Percentiles rank a stretch among this genome's conserved stretches.
Evolutionary conservation across 768 basidiomycete species (phyloP).

Genomic region (Lentinula guzmanii): DNA sequence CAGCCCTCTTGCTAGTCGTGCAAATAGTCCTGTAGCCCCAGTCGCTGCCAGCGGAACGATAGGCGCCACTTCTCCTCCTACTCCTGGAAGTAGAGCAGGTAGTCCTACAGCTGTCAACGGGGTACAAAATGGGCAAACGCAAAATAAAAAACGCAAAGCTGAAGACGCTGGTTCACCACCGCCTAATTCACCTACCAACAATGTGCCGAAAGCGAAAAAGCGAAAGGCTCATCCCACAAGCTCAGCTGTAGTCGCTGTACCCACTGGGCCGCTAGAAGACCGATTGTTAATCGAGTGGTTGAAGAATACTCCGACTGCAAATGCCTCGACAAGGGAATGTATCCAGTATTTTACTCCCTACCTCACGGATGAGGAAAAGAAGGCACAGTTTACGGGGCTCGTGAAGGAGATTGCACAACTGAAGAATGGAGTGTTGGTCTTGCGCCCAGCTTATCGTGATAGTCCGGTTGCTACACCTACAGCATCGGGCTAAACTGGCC

Average conservation of each 20-base stretch:
- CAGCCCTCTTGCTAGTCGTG: constrained; percentile 57
- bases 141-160: constrained; percentile 33
- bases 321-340: constrained; percentile 71
- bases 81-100: constrained; percentile 29
- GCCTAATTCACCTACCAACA: constrained; percentile 23
- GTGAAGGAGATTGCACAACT: constrained; percentile 76
- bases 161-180: constrained; percentile 26
- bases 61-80: background rate
- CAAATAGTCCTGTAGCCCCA: constrained; percentile 38
- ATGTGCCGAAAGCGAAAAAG: constrained; percentile 46
- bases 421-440: constrained; percentile 57
- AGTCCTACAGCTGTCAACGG: constrained; percentile 29
- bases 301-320: constrained; percentile 43
- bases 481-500: background rate
- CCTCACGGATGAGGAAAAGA: constrained; percentile 62
- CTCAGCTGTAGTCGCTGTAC: constrained; percentile 25
- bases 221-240: constrained; percentile 31
- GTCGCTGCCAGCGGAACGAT: background rate
- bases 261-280: constrained; percentile 55
- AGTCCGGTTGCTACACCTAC: constrained; percentile 20
- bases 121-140: constrained; percentile 14
- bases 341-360: constrained; percentile 77
- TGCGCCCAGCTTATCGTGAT: constrained; percentile 38
- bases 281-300: constrained; percentile 73
- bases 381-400: constrained; percentile 68